Percentiles rank a stretch among this genome's conserved stretches.
Conservation (phyloP, 2,329 filamentous ascomycete species). For the Fusarium longipes region DNA sequence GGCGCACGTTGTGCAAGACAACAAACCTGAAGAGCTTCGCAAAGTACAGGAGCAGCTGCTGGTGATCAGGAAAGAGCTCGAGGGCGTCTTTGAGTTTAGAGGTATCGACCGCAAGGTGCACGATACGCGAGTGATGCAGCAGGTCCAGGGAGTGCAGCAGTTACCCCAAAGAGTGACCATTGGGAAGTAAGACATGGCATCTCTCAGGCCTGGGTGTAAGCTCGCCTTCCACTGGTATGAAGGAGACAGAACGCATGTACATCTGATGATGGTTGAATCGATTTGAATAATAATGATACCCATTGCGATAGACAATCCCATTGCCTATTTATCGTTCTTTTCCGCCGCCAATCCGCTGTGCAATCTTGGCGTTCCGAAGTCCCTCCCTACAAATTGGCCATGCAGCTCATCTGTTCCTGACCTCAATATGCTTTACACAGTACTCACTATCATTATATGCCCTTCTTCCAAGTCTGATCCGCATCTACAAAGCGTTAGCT, state of each 20-base stretch:
- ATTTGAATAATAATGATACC: constrained; percentile 30
- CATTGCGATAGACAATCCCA: constrained; percentile 6
- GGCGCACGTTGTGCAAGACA: constrained; percentile 65
- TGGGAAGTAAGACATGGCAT: constrained; percentile 43
- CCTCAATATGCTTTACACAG: rapidly evolving
- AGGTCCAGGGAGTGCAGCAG: constrained; percentile 53
- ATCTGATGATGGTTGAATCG: not conserved
- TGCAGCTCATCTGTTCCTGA: rapidly evolving
- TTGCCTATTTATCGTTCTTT: not conserved
- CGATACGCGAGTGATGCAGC: constrained; percentile 61
- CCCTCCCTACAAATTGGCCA: rapidly evolving
- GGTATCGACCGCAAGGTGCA: constrained; percentile 63
- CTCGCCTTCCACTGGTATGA: rapidly evolving
- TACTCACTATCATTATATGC: not conserved
- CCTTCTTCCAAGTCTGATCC: constrained; percentile 42
- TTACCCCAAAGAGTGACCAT: constrained; percentile 54
- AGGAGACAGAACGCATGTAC: not conserved
- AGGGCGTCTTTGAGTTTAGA: constrained; percentile 64
- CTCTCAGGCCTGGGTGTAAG: not conserved
- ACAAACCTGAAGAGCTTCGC: constrained; percentile 67
- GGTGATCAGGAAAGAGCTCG: constrained; percentile 59
- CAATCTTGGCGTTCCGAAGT: rapidly evolving
- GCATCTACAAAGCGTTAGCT: constrained; percentile 36
- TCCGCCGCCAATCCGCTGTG: too few species aligned
- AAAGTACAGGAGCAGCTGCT: constrained; percentile 65